These are phyloP conservation scores for Acanthamoeba healyi DNA, from an alignment of 208 protist genomes.

Conservation along the genomic window DNA sequence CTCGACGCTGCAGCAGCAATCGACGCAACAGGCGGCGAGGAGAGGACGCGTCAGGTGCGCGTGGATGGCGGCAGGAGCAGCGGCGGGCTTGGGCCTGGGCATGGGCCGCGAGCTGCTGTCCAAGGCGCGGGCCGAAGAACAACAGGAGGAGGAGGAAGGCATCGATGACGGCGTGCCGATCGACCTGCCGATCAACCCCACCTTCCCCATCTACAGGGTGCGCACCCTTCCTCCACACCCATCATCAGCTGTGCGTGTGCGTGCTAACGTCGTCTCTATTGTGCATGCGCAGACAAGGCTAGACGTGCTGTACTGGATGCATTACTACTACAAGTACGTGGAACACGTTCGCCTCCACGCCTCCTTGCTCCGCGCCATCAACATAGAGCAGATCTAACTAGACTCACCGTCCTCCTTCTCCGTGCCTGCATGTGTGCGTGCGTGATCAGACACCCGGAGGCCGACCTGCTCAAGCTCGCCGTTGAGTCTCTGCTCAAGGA, in stretches of 20 bases:
- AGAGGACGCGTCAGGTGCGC: background rate
- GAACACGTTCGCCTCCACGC: background rate
- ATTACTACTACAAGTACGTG: conserved; percentile 25
- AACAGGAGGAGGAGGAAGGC: no score
- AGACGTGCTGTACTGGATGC: conserved; percentile 23
- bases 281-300: background rate
- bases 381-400: no score
- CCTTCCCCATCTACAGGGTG: conserved; percentile 15
- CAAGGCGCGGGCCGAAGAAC: background rate
- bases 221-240: background rate
- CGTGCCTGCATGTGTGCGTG: background rate
- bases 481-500: conserved; percentile 6
- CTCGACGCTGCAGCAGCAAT: no score
- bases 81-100: background rate
- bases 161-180: background rate
- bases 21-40: background rate
- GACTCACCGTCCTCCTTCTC: no score
- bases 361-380: background rate
- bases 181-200: background rate
- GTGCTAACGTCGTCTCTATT: background rate
- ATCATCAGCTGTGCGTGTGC: background rate
- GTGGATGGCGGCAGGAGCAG: background rate
- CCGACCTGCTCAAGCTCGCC: conserved; percentile 24
- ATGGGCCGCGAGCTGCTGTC: background rate
- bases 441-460: background rate